Evolutionary conservation across 768 basidiomycete species (phyloP).

Genomic region (Mycena filopes): DNA sequence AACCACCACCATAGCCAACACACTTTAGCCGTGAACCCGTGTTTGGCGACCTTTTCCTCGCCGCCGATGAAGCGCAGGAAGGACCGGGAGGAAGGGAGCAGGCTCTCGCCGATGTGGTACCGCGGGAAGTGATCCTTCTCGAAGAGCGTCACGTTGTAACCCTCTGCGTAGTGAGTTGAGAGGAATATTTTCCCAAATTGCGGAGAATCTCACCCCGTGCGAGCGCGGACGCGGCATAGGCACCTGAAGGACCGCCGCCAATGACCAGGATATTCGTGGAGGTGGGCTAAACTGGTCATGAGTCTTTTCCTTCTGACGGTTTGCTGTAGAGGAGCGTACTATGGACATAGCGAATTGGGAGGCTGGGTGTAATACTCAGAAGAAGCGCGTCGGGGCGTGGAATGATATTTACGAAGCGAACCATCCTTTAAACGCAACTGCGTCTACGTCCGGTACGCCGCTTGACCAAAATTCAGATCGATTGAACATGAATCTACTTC

Average conservation of each 20-base stretch:
- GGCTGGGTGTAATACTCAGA: too few relatives aligned
- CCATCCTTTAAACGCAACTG: too few relatives aligned
- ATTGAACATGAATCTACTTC: too few relatives aligned
- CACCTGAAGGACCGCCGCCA: conserved; percentile 43
- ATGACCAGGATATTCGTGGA: conserved; percentile 17
- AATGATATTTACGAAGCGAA: too few relatives aligned
- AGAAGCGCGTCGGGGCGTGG: too few relatives aligned
- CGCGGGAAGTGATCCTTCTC: conserved; percentile 44
- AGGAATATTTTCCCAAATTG: too few relatives aligned
- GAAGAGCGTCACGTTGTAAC: conserved; percentile 40
- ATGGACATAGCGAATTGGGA: too few relatives aligned
- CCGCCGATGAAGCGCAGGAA: conserved; percentile 51
- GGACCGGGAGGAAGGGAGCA: conserved; percentile 48
- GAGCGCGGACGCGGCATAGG: conserved; percentile 40
- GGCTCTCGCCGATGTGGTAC: conserved; percentile 52
- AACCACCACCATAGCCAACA: neutral
- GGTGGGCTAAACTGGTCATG: too few relatives aligned
- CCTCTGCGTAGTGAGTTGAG: conserved; percentile 33
- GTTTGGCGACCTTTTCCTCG: conserved; percentile 43
- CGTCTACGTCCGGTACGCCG: too few relatives aligned
- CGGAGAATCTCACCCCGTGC: conserved; percentile 5
- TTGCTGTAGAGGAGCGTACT: too few relatives aligned
- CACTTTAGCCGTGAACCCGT: conserved; percentile 50
- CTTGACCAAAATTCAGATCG: too few relatives aligned
- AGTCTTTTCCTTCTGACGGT: too few relatives aligned